Evolutionary conservation across 108 stramenopile genomes (phyloP), one percentile per base, ranked within the genome.

Genomic region (Heterococcus sp.): DNA sequence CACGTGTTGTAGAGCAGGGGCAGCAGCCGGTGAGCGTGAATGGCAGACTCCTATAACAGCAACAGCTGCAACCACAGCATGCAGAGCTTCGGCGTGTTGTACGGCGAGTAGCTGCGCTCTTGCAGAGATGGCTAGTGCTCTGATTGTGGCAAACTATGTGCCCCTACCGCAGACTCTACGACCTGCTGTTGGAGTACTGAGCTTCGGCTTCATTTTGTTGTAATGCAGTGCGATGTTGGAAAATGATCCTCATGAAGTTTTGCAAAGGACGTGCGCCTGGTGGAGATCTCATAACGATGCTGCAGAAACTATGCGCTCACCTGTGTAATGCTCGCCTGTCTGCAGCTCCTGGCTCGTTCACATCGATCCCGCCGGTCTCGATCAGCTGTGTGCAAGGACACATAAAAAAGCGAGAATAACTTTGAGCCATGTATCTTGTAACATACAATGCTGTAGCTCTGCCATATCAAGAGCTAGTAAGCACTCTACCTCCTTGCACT

Each of bases 271-370:
- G n/a, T n/a, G n/a, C n/a, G n/a, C n/a, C n/a, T n/a, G n/a, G n/a
- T n/a, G n/a, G n/a, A n/a, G n/a, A n/a, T n/a, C n/a, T n/a, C n/a
- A n/a, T n/a, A n/a, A n/a, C n/a, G n/a, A n/a, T n/a, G n/a, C n/a
- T n/a, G n/a, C n/a, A n/a, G n/a, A n/a, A n/a, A n/a, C n/a, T n/a
- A n/a, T n/a, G n/a, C n/a, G n/a, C n/a, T 65, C 37, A 75, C 74
- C 82, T 74, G 82, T 83, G 74, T 68, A 83, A 28, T 63, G 74
- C 74, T 37, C 68, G 34, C 75, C 73, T 39, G 32, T 83, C 73
- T 30, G 74, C 73, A 11, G 82, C 75, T 1, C 70, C 75, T 34
- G 83, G 80, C 71, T 74, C 83, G 71, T 85, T 85, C 69, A 85
- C 85, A 21, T 83, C 85, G 36, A 84, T 67, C 21, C 78, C 83